These are phyloP conservation scores for Cordyceps sp. DNA, from an alignment of 2,329 filamentous ascomycete genomes.

Conservation along the genomic window DNA sequence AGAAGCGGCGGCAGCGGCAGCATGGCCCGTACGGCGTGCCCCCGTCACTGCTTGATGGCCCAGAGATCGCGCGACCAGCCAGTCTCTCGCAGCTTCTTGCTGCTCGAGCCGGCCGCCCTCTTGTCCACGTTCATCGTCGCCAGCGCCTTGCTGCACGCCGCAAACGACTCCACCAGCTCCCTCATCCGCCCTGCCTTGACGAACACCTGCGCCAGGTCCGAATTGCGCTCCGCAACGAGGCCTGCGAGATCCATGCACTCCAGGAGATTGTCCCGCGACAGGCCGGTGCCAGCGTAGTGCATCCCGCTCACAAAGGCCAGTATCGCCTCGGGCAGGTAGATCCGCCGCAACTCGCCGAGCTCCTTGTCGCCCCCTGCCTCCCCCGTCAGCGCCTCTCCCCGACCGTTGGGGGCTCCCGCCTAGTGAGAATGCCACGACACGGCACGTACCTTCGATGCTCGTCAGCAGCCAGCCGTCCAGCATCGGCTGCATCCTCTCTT, in stretches of 20 bases:
- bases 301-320: constrained; percentile 71
- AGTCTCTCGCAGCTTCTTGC: constrained; percentile 43
- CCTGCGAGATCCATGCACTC: constrained; percentile 78
- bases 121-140: constrained; percentile 39
- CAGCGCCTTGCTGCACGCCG: constrained; percentile 58
- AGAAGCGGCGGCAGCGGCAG: no score
- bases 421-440: constrained; percentile 7
- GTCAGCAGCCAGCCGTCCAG: constrained; percentile 46
- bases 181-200: constrained; percentile 49
- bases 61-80: constrained; percentile 49
- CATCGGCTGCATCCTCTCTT: constrained; percentile 41
- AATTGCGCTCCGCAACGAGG: constrained; percentile 52
- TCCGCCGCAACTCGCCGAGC: constrained; percentile 48
- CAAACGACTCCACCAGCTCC: constrained; percentile 62
- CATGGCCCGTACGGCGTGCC: no score
- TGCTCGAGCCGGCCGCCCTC: constrained; percentile 28
- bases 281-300: constrained; percentile 57
- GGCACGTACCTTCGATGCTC: constrained; percentile 39
- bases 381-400: background rate
- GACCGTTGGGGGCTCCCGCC: background rate
- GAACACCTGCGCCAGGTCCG: constrained; percentile 50
- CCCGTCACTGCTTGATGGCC: constrained; percentile 26
- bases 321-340: constrained; percentile 73
- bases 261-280: constrained; percentile 61
- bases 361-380: constrained; percentile 34